Evolutionary conservation across 176 grass and related monocot species (phyloP).

Genomic region (Aegilops bicornis): DNA sequence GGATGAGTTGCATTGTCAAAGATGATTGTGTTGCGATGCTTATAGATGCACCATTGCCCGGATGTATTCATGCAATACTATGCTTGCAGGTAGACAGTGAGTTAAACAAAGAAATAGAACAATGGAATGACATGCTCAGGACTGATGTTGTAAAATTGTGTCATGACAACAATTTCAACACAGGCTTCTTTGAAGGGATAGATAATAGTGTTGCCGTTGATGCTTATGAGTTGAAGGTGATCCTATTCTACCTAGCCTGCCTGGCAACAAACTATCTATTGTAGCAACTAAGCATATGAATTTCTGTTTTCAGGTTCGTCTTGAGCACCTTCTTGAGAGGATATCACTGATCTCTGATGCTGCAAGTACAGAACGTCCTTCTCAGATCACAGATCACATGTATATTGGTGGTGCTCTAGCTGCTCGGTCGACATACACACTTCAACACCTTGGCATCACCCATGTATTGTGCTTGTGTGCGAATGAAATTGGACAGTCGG

Average conservation of each 20-base stretch:
- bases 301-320: conserved; percentile 65
- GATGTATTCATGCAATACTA: conserved; percentile 9
- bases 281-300: neutral
- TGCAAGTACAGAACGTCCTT: conserved; percentile 82
- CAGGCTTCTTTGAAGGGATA: conserved; percentile 90
- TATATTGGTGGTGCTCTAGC: conserved; percentile 92
- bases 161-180: conserved; percentile 84
- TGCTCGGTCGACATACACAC: conserved; percentile 84
- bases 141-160: conserved; percentile 85
- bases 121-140: conserved; percentile 88
- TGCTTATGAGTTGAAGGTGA: conserved; percentile 98
- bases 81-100: conserved; percentile 67
- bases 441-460: conserved; percentile 72
- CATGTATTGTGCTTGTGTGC: conserved; percentile 92
- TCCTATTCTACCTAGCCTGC: neutral
- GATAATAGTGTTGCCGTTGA: conserved; percentile 75
- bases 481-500: conserved; percentile 88
- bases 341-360: conserved; percentile 93
- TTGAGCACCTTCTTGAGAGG: conserved; percentile 97
- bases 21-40: neutral
- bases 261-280: neutral
- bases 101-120: conserved; percentile 92
- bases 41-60: neutral
- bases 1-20: neutral
- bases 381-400: conserved; percentile 54